Evolutionary conservation across 2,329 filamentous ascomycete species (phyloP).

Genomic region (Hypoxylon sp.): DNA sequence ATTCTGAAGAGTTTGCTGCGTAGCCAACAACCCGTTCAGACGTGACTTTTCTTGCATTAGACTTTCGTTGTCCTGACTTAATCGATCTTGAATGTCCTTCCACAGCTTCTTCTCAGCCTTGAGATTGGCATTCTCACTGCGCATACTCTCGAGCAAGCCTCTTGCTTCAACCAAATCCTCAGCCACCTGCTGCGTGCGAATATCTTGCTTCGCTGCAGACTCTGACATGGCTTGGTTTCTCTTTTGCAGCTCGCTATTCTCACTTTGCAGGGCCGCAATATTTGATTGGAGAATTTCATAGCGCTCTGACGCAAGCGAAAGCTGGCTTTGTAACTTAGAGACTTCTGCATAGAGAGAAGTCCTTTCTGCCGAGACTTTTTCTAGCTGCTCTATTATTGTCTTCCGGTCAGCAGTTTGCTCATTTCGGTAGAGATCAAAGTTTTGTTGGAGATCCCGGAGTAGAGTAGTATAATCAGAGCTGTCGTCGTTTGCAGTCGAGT

Average conservation of each 20-base stretch:
- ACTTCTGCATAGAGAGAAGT: slow-evolving; percentile 85
- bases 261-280: slow-evolving; percentile 83
- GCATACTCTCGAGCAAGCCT: slow-evolving; percentile 85
- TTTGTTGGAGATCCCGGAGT: slow-evolving; percentile 87
- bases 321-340: slow-evolving; percentile 83
- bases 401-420: slow-evolving; percentile 86
- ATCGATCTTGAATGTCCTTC: slow-evolving; percentile 91
- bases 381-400: slow-evolving; percentile 87
- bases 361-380: slow-evolving; percentile 86
- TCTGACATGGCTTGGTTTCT: slow-evolving; percentile 83
- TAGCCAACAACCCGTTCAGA: slow-evolving; percentile 85
- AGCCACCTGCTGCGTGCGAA: slow-evolving; percentile 90
- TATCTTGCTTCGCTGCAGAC: slow-evolving; percentile 88
- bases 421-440: slow-evolving; percentile 91
- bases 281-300: slow-evolving; percentile 93
- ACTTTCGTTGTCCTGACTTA: slow-evolving; percentile 89
- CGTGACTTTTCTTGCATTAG: slow-evolving; percentile 87
- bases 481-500: slow-evolving; percentile 69
- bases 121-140: slow-evolving; percentile 91
- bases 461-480: slow-evolving; percentile 78
- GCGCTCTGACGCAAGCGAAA: slow-evolving; percentile 84
- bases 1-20: slow-evolving; percentile 90
- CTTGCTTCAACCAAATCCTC: slow-evolving; percentile 93
- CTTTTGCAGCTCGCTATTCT: slow-evolving; percentile 90
- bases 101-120: slow-evolving; percentile 96